A percentile compares a stretch with the other conserved stretches of the same genome.
Conservation (phyloP, 306 rosid species). For the Mucuna pruriens region DNA sequence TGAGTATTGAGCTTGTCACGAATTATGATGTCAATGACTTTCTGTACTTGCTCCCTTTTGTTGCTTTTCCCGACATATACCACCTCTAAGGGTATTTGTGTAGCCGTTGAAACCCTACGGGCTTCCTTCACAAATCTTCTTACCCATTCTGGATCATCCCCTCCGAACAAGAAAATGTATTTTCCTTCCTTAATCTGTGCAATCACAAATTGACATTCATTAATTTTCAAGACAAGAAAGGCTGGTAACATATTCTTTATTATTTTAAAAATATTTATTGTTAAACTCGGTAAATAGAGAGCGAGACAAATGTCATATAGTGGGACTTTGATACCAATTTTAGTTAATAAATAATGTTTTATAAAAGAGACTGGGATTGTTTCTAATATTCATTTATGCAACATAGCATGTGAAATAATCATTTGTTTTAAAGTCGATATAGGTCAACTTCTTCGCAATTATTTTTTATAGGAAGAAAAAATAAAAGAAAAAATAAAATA, state of each 20-base stretch:
- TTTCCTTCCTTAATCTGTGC: conserved; percentile 57
- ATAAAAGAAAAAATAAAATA: too few species aligned
- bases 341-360: background rate
- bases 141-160: conserved; percentile 62
- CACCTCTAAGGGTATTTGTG: conserved; percentile 56
- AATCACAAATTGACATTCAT: background rate
- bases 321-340: background rate
- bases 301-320: background rate
- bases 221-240: background rate
- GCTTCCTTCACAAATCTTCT: conserved; percentile 58
- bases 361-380: background rate
- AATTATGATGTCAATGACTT: conserved; percentile 37
- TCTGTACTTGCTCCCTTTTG: conserved; percentile 54
- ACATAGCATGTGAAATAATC: background rate
- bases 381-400: background rate
- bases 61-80: conserved; percentile 64
- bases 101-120: conserved; percentile 40
- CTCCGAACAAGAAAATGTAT: conserved; percentile 61
- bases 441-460: too few species aligned
- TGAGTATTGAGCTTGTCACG: conserved; percentile 50
- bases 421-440: background rate
- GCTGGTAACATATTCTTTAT: background rate
- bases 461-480: too few species aligned
- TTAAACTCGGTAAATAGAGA: background rate
- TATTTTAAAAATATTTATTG: too few species aligned